Conservation (phyloP, 768 basidiomycete genomes). For the Rubroboletus pulcherrimus region DNA sequence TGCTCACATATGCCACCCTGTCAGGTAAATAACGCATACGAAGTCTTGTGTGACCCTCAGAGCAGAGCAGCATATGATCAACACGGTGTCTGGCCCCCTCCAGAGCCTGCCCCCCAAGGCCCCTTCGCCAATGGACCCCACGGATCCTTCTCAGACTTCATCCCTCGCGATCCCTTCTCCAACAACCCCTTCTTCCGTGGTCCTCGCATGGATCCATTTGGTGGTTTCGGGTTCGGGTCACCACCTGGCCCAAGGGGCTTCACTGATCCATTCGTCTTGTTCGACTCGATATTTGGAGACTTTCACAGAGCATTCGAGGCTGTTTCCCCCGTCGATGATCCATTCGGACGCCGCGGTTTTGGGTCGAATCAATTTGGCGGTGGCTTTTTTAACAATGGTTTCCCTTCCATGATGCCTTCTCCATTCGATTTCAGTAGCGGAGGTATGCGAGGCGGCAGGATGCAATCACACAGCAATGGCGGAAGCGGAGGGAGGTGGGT, state of each 20-base stretch:
- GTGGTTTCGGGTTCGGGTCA: constrained; percentile 22
- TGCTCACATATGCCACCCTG: not conserved
- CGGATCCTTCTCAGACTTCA: constrained; percentile 17
- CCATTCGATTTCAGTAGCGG: constrained; percentile 13
- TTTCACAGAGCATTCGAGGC: constrained; percentile 31
- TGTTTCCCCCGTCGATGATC: constrained; percentile 36
- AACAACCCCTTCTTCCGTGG: constrained; percentile 17
- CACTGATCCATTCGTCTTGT: constrained; percentile 73
- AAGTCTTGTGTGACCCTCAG: constrained; percentile 59
- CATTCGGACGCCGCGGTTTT: constrained; percentile 16
- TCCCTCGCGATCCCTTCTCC: constrained; percentile 18
- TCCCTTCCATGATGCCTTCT: constrained; percentile 9
- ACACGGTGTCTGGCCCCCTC: constrained; percentile 75
- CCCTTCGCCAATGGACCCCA: constrained; percentile 15
- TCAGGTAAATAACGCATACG: constrained; percentile 76
- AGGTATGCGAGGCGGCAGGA: constrained; percentile 9
- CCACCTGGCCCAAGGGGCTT: constrained; percentile 35
- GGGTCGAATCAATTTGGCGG: constrained; percentile 12
- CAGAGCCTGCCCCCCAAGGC: constrained; percentile 23
- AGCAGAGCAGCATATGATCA: constrained; percentile 66
- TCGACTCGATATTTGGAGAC: constrained; percentile 67
- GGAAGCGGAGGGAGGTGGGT: constrained; percentile 35
- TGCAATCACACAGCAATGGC: constrained; percentile 10
- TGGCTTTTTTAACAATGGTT: constrained; percentile 8
- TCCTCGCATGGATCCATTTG: constrained; percentile 25